phyloP scores from a whole-genome alignment of 192 early-diverging fungal species.

The Geranomyces variabilis region DNA sequence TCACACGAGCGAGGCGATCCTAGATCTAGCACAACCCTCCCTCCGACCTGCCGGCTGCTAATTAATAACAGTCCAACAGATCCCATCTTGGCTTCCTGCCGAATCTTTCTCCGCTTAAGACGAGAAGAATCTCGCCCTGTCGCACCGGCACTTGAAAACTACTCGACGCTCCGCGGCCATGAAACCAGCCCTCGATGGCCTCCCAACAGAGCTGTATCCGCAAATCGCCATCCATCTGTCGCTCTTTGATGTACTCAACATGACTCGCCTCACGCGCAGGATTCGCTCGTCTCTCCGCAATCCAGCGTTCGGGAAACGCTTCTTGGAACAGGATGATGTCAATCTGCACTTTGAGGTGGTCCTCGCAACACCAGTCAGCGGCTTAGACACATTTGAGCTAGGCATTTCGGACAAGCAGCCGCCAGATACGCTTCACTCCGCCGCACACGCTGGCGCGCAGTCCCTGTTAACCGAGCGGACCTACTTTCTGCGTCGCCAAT shows the following conservation, averaged over 20 bases:
- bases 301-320: constrained; percentile 20
- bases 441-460: not conserved
- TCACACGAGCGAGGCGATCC: too few species aligned
- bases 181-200: too few species aligned
- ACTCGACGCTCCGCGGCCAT: too few species aligned
- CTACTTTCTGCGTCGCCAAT: constrained; percentile 13
- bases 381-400: constrained; percentile 16
- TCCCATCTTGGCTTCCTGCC: too few species aligned
- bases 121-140: too few species aligned
- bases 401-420: not conserved
- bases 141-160: too few species aligned
- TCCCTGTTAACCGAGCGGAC: too few species aligned
- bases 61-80: too few species aligned
- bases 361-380: constrained; percentile 10
- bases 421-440: not conserved
- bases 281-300: not conserved
- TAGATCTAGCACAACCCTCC: too few species aligned
- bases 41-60: too few species aligned
- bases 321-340: constrained; percentile 15
- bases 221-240: not conserved
- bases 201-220: not conserved
- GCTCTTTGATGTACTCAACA: not conserved
- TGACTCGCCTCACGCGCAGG: not conserved
- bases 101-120: too few species aligned
- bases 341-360: constrained; percentile 19